Conservation (phyloP, 139 green algal species). For the Raphidocelis subcapitata region DNA sequence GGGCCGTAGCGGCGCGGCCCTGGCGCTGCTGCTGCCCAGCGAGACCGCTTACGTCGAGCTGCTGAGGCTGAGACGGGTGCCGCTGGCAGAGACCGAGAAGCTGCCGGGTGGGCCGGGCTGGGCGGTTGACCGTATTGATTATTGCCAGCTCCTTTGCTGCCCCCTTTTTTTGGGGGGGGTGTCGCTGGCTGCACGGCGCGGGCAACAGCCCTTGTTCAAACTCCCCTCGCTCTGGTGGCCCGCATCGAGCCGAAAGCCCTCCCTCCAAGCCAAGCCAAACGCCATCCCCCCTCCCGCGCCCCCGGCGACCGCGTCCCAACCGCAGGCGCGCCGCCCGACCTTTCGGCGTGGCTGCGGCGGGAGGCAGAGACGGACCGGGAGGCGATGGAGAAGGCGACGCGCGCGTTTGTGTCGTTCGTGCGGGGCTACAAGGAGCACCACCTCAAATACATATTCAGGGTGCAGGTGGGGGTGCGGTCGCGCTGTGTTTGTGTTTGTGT, state of each 20-base stretch:
- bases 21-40: constrained; percentile 73
- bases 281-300: too few relatives aligned
- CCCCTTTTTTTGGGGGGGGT: too few relatives aligned
- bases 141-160: too few relatives aligned
- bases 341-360: constrained; percentile 28
- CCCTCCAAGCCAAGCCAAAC: too few relatives aligned
- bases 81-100: constrained; percentile 18
- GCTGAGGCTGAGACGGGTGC: constrained; percentile 74
- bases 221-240: too few relatives aligned
- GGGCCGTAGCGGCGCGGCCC: constrained; percentile 73
- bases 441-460: constrained; percentile 88
- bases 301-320: too few relatives aligned
- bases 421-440: constrained; percentile 98
- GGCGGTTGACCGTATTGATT: not conserved
- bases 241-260: too few relatives aligned
- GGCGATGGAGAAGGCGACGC: constrained; percentile 89
- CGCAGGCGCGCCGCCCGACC: not conserved
- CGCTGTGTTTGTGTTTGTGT: not conserved
- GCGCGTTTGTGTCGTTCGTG: constrained; percentile 94
- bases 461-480: constrained; percentile 42
- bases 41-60: constrained; percentile 92
- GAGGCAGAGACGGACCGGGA: constrained; percentile 70
- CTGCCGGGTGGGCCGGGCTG: constrained; percentile 7
- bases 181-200: too few relatives aligned
- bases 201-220: too few relatives aligned